Evolutionary conservation across 208 protist genomes (phyloP), one percentile per base, ranked within the genome.

Genomic region (Leptomonas pyrrhocoris): DNA sequence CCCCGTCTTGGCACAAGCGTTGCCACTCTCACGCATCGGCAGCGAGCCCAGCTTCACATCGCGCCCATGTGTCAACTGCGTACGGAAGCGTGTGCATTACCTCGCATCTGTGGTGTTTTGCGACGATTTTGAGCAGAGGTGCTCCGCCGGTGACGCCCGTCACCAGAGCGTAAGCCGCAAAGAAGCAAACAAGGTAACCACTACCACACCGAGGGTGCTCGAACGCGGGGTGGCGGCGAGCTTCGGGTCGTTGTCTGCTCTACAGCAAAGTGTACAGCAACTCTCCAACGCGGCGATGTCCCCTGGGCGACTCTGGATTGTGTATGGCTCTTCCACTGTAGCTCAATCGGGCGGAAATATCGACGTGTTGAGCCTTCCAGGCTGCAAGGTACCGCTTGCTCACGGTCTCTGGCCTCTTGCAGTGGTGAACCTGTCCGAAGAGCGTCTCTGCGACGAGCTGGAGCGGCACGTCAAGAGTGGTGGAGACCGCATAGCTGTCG

Each of bases 361-460:
- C n/a, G 83, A 88, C 53, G n/a, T 92, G n/a, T 23, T 77, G 9
- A 68, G 36, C 57, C 81, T 61, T 46, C 61, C 27, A 70, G 81
- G 54, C 12, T 72, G 50, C 43, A 77, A 65, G 34, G 70, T 86
- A 5, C 91, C 91, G 12, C 76, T 94, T 2, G 69, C 65, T 13
- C 69, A 88, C 27, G 88, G 88, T 16, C 53, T 94, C 31, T 96
- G 91, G 91, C 91, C 91, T n/a, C 69, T 96, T 21, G 88, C 85
- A 16, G 80, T 90, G 23, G 65, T 94, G 25, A 80, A 94, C 48
- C 71, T 90, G 64, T 89, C 88, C 11, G 88, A 93, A 61, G 53
- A 60, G 46, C 54, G 54, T 8, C 28, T 95, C 40, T 86, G 83
- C 58, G n/a, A 46, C 19, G 36, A 69, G 36, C 34, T 79, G 45